Base-by-base conservation (phyloP, 257 asterid genomes). In the Solanum piurae region DNA sequence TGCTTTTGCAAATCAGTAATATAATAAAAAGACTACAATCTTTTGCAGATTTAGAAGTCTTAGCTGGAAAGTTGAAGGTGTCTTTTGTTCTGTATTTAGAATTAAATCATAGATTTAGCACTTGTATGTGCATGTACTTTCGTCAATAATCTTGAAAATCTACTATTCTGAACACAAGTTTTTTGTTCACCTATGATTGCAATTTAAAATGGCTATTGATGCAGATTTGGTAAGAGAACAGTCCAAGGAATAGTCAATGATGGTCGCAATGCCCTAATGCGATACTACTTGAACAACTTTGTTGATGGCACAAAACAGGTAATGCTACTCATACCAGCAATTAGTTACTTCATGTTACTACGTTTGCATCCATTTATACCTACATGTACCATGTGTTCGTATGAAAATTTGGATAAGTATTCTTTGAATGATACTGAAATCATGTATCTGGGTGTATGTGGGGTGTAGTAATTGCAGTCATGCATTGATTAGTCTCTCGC, bases 301-400 rank as follows among this genome's bases (percentile, higher is more conserved):
- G 88, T 92, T 85, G 99, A 97, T 86, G 99, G 99, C 82, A 92
- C 95, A 88, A 97, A 93, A 89, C 99, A 96, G 99, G 99, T 97
- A 79, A 20, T 93, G 85, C 60, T 87, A 87, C 85, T 72, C 89
- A 44, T 64, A 23, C 23, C 49, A n/a, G 89, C 72, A 75, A 11
- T 73, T 33, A 42, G 84, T 77, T 77, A 25, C 62, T 77, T 40
- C 62, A 38, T 77, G 64, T 42, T 25, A 42, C 62, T 42, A 40
- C 2, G 64, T 16, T 27, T 77, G 58, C 84, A 13, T 77, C 14
- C 64, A 40, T 77, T 77, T 77, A 1, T 40, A 4, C 83, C 37
- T n/a, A 44, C 84, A 58, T 77, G 84, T 77, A n/a, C 83, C 33
- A n/a, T 77, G 62, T 77, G 84, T 77, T 44, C 25, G 4, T 77